Evolutionary conservation across 768 basidiomycete species (phyloP).

Genomic region (Dioszegia hungarica): DNA sequence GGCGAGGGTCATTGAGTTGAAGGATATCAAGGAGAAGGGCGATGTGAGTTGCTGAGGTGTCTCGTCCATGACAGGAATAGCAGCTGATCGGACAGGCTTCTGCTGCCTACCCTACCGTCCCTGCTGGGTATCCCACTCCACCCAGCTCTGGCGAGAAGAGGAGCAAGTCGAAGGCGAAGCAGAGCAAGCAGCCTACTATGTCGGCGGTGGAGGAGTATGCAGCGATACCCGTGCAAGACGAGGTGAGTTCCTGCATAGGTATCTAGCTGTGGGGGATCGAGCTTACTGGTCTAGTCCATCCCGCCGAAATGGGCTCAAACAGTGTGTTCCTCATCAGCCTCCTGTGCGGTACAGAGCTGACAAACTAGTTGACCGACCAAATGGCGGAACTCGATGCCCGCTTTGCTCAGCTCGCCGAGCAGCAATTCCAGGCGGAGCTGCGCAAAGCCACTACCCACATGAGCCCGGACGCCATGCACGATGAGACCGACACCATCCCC

Average conservation of each 20-base stretch:
- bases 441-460: not conserved
- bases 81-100: not conserved
- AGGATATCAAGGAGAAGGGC: conserved; percentile 21
- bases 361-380: conserved; percentile 26
- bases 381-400: conserved; percentile 29
- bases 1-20: conserved; percentile 42
- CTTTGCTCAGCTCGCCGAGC: conserved; percentile 22
- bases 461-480: conserved; percentile 11
- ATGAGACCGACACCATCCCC: not conserved
- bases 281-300: conserved; percentile 3
- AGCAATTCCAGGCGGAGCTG: conserved; percentile 5
- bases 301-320: conserved; percentile 28
- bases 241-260: not conserved
- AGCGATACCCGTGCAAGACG: not conserved
- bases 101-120: not conserved
- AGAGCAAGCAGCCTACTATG: conserved; percentile 2
- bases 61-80: not conserved
- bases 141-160: conserved; percentile 11
- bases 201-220: not conserved
- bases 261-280: not conserved
- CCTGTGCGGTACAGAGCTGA: not conserved
- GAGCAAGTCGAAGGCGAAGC: conserved; percentile 18
- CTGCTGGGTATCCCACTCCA: not conserved
- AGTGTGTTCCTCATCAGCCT: conserved; percentile 9
- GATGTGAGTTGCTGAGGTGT: conserved; percentile 11